These are phyloP conservation scores for Penicillium pulvis DNA, from an alignment of 495 filamentous ascomycete species.

Conservation along the genomic window DNA sequence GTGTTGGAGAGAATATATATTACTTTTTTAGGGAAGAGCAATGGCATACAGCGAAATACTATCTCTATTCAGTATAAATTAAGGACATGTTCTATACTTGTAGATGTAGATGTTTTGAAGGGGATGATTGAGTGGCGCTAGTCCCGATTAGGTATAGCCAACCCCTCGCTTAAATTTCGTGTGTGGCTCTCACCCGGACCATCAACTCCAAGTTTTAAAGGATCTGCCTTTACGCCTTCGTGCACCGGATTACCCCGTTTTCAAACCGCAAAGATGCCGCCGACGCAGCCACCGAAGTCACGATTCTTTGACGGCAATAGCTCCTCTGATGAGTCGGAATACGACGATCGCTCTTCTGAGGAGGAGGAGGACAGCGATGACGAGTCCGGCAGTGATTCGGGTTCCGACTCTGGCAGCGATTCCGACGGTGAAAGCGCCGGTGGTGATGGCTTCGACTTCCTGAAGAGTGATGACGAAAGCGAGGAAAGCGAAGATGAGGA, in stretches of 20 bases:
- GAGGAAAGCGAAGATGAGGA: constrained; percentile 86
- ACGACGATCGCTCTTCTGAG: constrained; percentile 75
- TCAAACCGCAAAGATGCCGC: constrained; percentile 38
- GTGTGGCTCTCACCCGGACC: constrained; percentile 49
- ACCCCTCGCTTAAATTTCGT: constrained; percentile 56
- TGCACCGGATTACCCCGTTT: constrained; percentile 25
- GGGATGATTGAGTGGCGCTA: constrained; percentile 12
- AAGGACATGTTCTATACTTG: too few relatives aligned
- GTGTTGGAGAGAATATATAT: background rate
- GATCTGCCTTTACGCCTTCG: constrained; percentile 30
- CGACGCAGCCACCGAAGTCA: constrained; percentile 46
- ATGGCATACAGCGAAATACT: background rate
- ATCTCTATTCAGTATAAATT: background rate
- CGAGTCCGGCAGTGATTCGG: constrained; percentile 65
- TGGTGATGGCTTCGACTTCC: constrained; percentile 72
- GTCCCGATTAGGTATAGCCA: constrained; percentile 44
- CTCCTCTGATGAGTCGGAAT: constrained; percentile 80
- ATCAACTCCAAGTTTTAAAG: constrained; percentile 40
- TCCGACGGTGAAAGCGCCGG: constrained; percentile 63
- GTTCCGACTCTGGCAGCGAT: constrained; percentile 31
- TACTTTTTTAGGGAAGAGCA: background rate
- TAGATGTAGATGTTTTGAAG: too few relatives aligned
- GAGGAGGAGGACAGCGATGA: constrained; percentile 67
- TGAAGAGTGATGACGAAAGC: constrained; percentile 73
- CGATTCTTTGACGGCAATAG: constrained; percentile 96